Conservation (phyloP, 768 basidiomycete species). For the Tricholoma matsutake region DNA sequence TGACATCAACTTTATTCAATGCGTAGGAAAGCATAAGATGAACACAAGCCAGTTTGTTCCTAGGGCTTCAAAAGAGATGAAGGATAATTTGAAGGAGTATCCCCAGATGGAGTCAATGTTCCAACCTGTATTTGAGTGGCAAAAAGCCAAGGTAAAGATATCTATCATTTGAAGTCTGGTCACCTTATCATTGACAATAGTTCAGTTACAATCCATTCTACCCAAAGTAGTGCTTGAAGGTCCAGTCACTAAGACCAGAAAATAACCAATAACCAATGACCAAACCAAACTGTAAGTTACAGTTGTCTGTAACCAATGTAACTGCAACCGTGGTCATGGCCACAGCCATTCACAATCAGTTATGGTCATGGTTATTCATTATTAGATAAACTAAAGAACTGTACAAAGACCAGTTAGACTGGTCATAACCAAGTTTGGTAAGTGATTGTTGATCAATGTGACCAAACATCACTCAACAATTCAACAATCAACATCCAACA, state of each 20-base stretch:
- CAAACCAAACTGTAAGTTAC: too few relatives aligned
- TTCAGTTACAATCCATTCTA: constrained; percentile 17
- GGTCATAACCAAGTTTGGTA: neutral
- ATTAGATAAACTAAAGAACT: neutral
- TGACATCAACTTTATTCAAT: neutral
- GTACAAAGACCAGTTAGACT: neutral
- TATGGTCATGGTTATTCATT: neutral
- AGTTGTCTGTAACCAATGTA: too few relatives aligned
- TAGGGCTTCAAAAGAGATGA: neutral
- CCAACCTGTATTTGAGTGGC: neutral
- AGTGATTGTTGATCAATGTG: neutral
- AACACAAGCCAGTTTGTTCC: neutral
- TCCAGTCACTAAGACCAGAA: too few relatives aligned
- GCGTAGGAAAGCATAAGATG: neutral
- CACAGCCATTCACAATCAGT: too few relatives aligned
- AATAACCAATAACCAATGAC: too few relatives aligned
- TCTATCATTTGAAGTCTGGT: neutral
- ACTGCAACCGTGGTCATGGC: too few relatives aligned
- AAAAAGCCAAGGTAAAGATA: neutral
- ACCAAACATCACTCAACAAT: neutral
- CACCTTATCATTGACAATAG: neutral
- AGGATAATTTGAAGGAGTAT: neutral
- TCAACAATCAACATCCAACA: neutral
- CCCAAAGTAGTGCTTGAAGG: too few relatives aligned
- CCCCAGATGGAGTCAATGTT: neutral